Evolutionary conservation across 352 stramenopile genomes (phyloP), one percentile per base, ranked within the genome.

Genomic region (Pythium dissimile): DNA sequence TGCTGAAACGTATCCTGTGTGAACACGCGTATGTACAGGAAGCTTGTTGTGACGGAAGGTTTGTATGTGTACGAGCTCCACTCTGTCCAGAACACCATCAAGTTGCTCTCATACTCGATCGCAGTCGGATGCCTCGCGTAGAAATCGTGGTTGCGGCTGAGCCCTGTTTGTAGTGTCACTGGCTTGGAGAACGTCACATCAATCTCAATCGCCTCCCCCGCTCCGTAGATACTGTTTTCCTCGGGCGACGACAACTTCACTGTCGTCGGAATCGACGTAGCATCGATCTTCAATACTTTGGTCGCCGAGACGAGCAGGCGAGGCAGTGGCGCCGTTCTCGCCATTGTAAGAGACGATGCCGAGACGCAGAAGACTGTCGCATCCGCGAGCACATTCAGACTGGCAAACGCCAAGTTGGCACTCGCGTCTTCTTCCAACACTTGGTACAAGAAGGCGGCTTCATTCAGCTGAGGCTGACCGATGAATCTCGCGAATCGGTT

Each of bases 1-100:
- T 56, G 45, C 8, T 78, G 50, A 2, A 86, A 28, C 1, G 75
- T 82, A 5, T 51, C 38, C 9, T 67, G 73, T 1, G 71, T 70
- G 45, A 88, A 89, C 0, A 84, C 73, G 1, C 62, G 47, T 26
- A 89, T 43, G 20, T 90, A 85, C 28, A 92, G 62, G 16, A 65
- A 76, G 24, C 77, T 92, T 20, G 60, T 71, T 0, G 72, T 76
- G 2, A 45, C 21, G 37, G 54, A 24, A 37, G 50, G 26, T 7
- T 41, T 45, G 49, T 56, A 48, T 1, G 70, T 43, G n/a, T 78
- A 60, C 0, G 59, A 54, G 30, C 81, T 69, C 48, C 69, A 71
- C 49, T 92, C 82, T 0, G 67, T 89, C 82, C 82, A 92, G 41
- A 89, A 75, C 1, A 92, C 47, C 35, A 84, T 85, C 12, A 88